Percentiles rank a stretch among this genome's conserved stretches.
Conservation (phyloP, 31 red algal genomes). For the Porphyra umbilicalis region DNA sequence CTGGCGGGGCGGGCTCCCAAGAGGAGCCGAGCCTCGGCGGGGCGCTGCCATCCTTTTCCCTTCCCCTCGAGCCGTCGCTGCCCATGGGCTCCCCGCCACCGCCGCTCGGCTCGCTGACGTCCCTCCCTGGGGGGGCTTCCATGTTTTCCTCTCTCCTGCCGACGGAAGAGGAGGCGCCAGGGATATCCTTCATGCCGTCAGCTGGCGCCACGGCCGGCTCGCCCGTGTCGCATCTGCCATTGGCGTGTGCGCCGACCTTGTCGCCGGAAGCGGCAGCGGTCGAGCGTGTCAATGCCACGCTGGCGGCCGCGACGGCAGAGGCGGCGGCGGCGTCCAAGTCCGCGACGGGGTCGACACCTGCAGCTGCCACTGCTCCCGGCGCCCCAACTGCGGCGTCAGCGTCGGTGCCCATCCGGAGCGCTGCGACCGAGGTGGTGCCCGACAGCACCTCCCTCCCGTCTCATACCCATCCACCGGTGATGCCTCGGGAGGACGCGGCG, state of each 20-base stretch:
- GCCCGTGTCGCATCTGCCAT: no score
- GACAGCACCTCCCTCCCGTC: no score
- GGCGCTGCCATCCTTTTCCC: no score
- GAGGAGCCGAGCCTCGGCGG: no score
- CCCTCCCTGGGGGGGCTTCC: not conserved
- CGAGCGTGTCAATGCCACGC: not conserved
- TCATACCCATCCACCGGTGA: no score
- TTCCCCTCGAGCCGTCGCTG: not conserved
- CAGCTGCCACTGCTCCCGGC: not conserved
- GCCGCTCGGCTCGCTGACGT: not conserved
- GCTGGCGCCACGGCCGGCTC: no score
- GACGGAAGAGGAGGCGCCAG: not conserved
- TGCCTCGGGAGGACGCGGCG: not conserved
- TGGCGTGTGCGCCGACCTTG: not conserved
- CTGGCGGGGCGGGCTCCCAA: no score
- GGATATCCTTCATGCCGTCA: no score
- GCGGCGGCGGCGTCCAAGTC: not conserved
- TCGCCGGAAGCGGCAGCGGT: not conserved
- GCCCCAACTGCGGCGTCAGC: not conserved
- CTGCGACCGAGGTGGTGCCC: no score
- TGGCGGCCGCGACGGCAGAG: not conserved
- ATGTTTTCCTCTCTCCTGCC: not conserved
- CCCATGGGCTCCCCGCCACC: not conserved
- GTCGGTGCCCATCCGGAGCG: no score
- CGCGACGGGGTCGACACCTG: not conserved